Percentiles rank a stretch among this genome's conserved stretches.
Conservation (phyloP, 2,329 filamentous ascomycete species). For the Fusarium citri region DNA sequence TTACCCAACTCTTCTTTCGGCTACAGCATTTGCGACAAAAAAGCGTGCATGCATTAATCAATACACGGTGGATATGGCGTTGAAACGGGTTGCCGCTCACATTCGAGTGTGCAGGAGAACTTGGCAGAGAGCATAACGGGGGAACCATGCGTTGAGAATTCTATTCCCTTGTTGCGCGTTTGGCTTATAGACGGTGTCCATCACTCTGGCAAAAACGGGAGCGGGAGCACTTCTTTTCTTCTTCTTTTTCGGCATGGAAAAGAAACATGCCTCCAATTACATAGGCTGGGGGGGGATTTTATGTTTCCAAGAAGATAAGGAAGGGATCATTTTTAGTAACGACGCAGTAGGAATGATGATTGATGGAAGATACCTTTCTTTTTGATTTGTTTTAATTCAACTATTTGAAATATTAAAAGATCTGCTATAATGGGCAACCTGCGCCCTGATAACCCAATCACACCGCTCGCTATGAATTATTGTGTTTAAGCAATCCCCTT, state of each 20-base stretch:
- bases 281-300: constrained; percentile 10
- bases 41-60: constrained; percentile 32
- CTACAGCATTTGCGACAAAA: constrained; percentile 31
- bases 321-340: constrained; percentile 21
- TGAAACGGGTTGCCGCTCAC: constrained; percentile 25
- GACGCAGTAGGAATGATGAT: constrained; percentile 28
- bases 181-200: constrained; percentile 34
- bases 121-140: constrained; percentile 5
- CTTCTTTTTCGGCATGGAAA: constrained; percentile 9
- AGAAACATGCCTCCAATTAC: constrained; percentile 6
- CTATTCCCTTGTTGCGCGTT: constrained; percentile 1
- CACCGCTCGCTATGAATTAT: constrained; percentile 26
- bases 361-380: constrained; percentile 36
- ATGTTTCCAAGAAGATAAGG: constrained; percentile 2
- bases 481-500: constrained; percentile 6
- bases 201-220: constrained; percentile 19
- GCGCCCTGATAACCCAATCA: background rate
- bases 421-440: background rate
- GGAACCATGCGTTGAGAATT: constrained; percentile 2
- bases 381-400: constrained; percentile 12
- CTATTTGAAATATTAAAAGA: constrained; percentile 19
- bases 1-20: constrained; percentile 8
- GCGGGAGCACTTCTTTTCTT: background rate
- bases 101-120: constrained; percentile 3
- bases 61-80: constrained; percentile 34